These are phyloP conservation scores for Cafeteria roenbergensis DNA, from an alignment of 108 stramenopile species.

Conservation along the genomic window DNA sequence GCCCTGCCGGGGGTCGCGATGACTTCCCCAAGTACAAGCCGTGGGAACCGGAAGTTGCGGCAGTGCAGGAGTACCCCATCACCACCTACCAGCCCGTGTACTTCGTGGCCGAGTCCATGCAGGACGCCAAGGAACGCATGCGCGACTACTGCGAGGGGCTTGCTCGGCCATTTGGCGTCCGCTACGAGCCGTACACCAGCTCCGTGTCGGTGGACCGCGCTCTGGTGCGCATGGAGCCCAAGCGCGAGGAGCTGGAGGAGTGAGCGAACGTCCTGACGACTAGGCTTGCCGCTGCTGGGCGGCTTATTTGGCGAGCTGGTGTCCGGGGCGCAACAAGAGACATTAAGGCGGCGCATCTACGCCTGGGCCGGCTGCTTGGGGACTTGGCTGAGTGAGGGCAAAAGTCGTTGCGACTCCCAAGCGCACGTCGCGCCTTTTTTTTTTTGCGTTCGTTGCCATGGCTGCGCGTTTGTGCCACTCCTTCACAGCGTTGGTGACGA, in stretches of 20 bases:
- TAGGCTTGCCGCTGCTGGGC: too few relatives aligned
- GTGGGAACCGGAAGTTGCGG: constrained; percentile 81
- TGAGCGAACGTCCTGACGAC: background rate
- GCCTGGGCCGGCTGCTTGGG: too few relatives aligned
- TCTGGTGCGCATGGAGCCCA: constrained; percentile 32
- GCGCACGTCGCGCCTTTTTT: too few relatives aligned
- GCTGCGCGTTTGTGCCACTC: too few relatives aligned
- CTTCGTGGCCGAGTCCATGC: constrained; percentile 74
- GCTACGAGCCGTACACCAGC: constrained; percentile 67
- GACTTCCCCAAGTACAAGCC: constrained; percentile 56
- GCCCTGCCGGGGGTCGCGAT: constrained; percentile 28
- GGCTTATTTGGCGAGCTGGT: too few relatives aligned
- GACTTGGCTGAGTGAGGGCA: too few relatives aligned
- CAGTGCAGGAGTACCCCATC: constrained; percentile 73
- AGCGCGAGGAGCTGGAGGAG: too few relatives aligned
- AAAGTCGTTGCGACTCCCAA: too few relatives aligned
- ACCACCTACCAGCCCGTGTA: constrained; percentile 88
- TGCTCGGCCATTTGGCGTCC: constrained; percentile 67
- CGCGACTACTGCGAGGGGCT: constrained; percentile 67
- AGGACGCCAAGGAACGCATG: constrained; percentile 70
- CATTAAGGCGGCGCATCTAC: too few relatives aligned
- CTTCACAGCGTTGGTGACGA: too few relatives aligned
- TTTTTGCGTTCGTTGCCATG: too few relatives aligned
- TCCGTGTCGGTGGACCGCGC: constrained; percentile 69
- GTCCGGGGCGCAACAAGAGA: too few relatives aligned